Evolutionary conservation across 306 rosid species (phyloP), one percentile per base, ranked within the genome.

Genomic region (Amphicarpaea edgeworthii): DNA sequence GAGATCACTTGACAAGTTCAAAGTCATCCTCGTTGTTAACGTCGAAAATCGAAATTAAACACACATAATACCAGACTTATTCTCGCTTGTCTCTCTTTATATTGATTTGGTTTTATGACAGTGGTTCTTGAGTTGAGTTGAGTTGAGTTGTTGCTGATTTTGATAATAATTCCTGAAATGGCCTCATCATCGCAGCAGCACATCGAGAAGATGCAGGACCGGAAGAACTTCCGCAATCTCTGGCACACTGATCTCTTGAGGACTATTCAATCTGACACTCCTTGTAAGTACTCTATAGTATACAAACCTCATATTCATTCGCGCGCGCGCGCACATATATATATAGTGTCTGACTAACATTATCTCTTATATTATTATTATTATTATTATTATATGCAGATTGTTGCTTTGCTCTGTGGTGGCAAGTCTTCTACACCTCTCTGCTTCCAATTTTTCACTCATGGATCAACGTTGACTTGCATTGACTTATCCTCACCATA

Each of bases 131-230:
- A n/a, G n/a, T n/a, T n/a, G 12, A 3, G 8, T 6, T 26, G 16
- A n/a, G 64, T 58, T 24, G 34, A 4, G 37, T 57, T 6, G n/a
- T 5, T 28, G 37, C 0, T 6, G 37, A 5, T 30, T 30, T 30
- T 30, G 7, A 30, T 30, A 6, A 5, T 30, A 6, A 34, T 34
- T 34, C 2, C 7, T 16, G 45, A 61, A 62, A 92, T 90, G 97
- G 86, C 93, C 67, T 83, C 86, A 64, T n/a, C n/a, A n/a, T n/a
- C n/a, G n/a, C 91, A 87, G 87, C 76, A 51, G 59, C 76, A 85
- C 50, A 70, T 90, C 4, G 96, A 90, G 20, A 93, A 90, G 96
- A 83, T 93, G 97, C 92, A 93, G 89, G 55, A 80, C 40, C 92
- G 97, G 54, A 90, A 93, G 88, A 87, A 40, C 63, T 93, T 65